These are phyloP conservation scores for Diaporthe batatas DNA, from an alignment of 2,329 filamentous ascomycete species.

Conservation along the genomic window DNA sequence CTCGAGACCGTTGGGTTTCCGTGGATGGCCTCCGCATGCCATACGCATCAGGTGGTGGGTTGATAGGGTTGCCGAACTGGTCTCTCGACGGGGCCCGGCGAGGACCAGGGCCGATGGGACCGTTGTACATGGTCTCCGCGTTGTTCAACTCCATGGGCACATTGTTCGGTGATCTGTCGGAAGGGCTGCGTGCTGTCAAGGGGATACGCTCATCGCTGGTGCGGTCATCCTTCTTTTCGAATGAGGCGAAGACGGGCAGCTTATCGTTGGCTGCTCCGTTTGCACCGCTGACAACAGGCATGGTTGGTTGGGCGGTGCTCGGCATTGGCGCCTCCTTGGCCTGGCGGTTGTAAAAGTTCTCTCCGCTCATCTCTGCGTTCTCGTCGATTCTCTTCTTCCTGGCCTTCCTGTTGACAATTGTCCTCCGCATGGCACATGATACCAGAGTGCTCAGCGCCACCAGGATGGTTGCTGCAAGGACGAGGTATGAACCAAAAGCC, in stretches of 20 bases:
- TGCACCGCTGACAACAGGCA: conserved; percentile 69
- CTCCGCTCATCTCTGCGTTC: conserved; percentile 97
- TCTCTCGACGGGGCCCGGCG: conserved; percentile 63
- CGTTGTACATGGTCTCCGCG: conserved; percentile 52
- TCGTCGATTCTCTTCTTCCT: conserved; percentile 91
- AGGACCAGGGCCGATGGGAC: conserved; percentile 49
- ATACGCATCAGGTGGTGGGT: conserved; percentile 59
- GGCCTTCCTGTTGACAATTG: conserved; percentile 91
- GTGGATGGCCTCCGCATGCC: conserved; percentile 61
- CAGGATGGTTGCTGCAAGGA: conserved; percentile 88
- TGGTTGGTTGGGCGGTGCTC: conserved; percentile 66
- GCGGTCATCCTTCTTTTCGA: conserved; percentile 73
- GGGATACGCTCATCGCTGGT: conserved; percentile 79
- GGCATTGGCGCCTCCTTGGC: conserved; percentile 63
- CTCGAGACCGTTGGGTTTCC: conserved; percentile 65
- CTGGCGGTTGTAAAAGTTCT: conserved; percentile 87
- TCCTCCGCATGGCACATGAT: conserved; percentile 94
- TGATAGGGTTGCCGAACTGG: conserved; percentile 73
- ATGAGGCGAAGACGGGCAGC: conserved; percentile 71
- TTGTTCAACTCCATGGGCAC: conserved; percentile 55
- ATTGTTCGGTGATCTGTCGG: conserved; percentile 66
- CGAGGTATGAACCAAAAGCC: conserved; percentile 94
- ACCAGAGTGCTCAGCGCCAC: conserved; percentile 86
- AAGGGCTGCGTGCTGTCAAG: conserved; percentile 74
- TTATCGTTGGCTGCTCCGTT: conserved; percentile 62